Conservation (phyloP, 208 protist species). For the Leishmania turanica region DNA sequence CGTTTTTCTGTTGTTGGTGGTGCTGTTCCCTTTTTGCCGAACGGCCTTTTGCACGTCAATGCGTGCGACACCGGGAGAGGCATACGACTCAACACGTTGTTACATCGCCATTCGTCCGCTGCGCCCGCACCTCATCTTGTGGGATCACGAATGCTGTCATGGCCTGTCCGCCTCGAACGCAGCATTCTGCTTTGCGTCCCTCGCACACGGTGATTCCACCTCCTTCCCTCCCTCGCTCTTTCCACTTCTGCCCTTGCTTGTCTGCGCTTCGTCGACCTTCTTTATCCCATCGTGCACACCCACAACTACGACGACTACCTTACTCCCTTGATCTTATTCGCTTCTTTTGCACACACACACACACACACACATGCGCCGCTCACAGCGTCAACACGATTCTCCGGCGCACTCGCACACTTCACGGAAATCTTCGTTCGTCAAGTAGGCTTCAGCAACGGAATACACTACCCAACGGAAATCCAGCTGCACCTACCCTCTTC, state of each 20-base stretch:
- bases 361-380: not conserved
- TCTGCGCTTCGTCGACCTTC: not conserved
- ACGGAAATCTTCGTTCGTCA: not conserved
- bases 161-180: not conserved
- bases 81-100: not conserved
- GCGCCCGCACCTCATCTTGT: not conserved
- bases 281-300: not conserved
- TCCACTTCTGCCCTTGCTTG: not conserved
- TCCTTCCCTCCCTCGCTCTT: no score
- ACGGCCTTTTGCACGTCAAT: not conserved
- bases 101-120: not conserved
- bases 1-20: no score
- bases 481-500: not conserved
- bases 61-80: not conserved
- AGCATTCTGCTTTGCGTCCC: not conserved
- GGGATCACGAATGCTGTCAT: not conserved
- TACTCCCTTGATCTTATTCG: not conserved
- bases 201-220: not conserved
- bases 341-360: not conserved
- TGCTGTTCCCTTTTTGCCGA: not conserved
- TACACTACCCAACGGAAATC: not conserved
- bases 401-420: not conserved
- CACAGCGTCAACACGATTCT: not conserved
- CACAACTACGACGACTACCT: not conserved
- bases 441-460: not conserved